Base-by-base conservation (phyloP, 139 green algal species). In the Nannochloris sp. region DNA sequence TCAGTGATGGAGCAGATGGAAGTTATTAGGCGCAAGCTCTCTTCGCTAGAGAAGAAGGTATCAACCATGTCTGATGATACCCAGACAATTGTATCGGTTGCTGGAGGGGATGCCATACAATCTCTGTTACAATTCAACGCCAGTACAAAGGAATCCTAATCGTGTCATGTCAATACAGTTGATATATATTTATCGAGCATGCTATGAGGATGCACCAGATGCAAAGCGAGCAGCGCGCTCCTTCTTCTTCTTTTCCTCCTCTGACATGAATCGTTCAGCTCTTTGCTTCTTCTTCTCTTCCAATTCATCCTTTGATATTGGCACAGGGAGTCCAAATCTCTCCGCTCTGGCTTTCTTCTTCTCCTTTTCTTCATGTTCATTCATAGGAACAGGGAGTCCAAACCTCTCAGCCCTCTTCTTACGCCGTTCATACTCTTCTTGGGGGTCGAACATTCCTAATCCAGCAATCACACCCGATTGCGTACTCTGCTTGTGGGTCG, bases 351-450 rank as follows among this genome's bases (percentile, higher is more conserved):
- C 65, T 57, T 61, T 56, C 51, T 66, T 68, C 51, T 63, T 73
- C 6, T 37, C 60, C 40, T 73, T 60, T 13, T 66, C 49, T 53
- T 70, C 60, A 46, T 64, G 58, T 43, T 59, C 61, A 29, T 16
- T 63, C 3, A 60, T 8, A 14, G 66, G 62, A 20, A 59, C 45
- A 56, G 37, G 12, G 4, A 68, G 37, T 20, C 67, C 44, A 55
- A 68, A 63, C 20, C 66, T 71, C 43, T 33, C 61, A 30, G 66
- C 66, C 25, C 66, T 65, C 67, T 74, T 74, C 50, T 79, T 79
- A 26, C 67, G 66, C 36, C 56, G 49, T 17, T 74, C 66, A 23
- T 68, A 63, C 40, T 79, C 72, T 50, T 79, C 72, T 28, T 53
- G 17, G 6, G 63, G 16, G 43, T 65, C 37, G 12, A 73, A 48